Conservation (phyloP, 2,329 filamentous ascomycete species). For the Aureobasidium sp. region DNA sequence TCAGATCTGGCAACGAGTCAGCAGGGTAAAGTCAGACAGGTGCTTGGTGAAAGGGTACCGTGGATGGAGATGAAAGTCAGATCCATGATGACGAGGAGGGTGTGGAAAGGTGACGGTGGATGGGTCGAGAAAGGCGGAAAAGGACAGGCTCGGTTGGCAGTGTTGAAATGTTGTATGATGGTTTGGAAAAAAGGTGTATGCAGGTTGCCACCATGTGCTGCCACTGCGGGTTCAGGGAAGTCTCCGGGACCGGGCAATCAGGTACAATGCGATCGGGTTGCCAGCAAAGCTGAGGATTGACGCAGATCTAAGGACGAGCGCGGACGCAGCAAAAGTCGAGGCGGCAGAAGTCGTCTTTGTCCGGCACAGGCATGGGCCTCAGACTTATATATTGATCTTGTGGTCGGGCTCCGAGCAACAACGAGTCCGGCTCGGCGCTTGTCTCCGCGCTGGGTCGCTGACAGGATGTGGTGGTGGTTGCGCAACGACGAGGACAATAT, state of each 20-base stretch:
- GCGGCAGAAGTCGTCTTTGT: neutral
- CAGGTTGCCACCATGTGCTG: neutral
- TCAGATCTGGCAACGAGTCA: constrained; percentile 51
- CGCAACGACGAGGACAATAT: constrained; percentile 13
- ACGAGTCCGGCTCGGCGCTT: constrained; percentile 3
- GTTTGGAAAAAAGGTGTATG: too few species aligned
- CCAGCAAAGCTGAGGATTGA: neutral
- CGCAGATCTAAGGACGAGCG: neutral
- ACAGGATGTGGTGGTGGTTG: constrained; percentile 1
- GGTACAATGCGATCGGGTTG: neutral
- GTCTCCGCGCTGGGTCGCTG: constrained; percentile 1
- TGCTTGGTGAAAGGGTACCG: constrained; percentile 43
- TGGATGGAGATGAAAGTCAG: constrained; percentile 83
- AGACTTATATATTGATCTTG: neutral
- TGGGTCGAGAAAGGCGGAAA: neutral
- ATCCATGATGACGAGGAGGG: constrained; percentile 13
- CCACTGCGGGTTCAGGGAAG: neutral
- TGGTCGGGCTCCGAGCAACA: neutral
- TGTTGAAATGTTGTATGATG: too few species aligned
- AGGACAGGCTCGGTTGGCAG: neutral
- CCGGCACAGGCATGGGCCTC: neutral
- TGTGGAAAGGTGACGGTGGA: neutral
- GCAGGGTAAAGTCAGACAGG: neutral
- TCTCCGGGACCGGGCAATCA: neutral
- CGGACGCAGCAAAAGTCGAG: neutral